phyloP scores from a whole-genome alignment of 1,284 basidiomycete genomes.

The Cutaneotrichosporon mucoides region DNA sequence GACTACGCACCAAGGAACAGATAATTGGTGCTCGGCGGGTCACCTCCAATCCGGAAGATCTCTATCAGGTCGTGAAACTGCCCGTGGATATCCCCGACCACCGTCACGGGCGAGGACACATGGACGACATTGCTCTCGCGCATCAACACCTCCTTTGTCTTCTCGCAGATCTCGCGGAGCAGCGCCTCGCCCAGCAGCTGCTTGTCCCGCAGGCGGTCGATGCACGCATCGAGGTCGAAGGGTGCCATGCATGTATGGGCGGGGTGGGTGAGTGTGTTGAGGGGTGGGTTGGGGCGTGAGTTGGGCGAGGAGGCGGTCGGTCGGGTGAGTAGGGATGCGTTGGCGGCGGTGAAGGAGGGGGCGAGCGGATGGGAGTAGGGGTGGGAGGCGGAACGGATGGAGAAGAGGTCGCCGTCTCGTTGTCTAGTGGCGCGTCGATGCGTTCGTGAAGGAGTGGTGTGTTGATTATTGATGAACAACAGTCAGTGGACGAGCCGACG shows the following conservation, averaged over 20 bases:
- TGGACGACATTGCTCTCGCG: constrained; percentile 98
- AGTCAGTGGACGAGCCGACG: too few relatives aligned
- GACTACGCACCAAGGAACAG: constrained; percentile 89
- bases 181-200: constrained; percentile 88
- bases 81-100: constrained; percentile 96
- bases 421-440: too few relatives aligned
- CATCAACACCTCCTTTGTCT: constrained; percentile 98
- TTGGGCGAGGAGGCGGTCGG: background rate
- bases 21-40: constrained; percentile 95
- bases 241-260: constrained; percentile 61
- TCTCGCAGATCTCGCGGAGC: constrained; percentile 93
- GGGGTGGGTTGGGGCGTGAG: background rate
- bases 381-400: too few relatives aligned
- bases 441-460: too few relatives aligned
- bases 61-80: constrained; percentile 99
- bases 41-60: constrained; percentile 97
- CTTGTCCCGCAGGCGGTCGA: constrained; percentile 81
- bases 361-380: too few relatives aligned
- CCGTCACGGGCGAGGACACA: constrained; percentile 95
- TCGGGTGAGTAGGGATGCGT: too few relatives aligned
- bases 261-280: background rate
- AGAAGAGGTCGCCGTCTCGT: too few relatives aligned
- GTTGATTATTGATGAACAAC: too few relatives aligned
- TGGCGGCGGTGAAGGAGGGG: too few relatives aligned
- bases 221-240: constrained; percentile 93